A percentile compares a stretch with the other conserved stretches of the same genome.
Conservation (phyloP, 2,329 filamentous ascomycete genomes). For the Colletotrichum tabaci region DNA sequence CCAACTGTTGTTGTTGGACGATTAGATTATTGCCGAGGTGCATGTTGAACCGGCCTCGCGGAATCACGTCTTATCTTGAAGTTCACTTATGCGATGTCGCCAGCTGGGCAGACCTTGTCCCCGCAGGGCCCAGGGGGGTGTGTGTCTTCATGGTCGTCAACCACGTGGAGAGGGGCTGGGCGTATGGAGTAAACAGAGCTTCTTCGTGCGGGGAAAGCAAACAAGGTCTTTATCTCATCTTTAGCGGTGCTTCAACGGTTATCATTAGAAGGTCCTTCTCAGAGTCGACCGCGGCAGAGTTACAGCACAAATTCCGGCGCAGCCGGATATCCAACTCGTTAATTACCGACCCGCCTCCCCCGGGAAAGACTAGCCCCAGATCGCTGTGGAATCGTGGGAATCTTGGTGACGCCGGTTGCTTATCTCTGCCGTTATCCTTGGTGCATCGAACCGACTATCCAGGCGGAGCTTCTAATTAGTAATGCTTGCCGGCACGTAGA, state of each 20-base stretch:
- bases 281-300: not conserved
- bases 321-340: not conserved
- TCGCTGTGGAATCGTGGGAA: not conserved
- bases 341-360: not conserved
- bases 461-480: not conserved
- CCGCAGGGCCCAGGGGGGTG: not conserved
- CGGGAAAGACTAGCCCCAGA: not conserved
- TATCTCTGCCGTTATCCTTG: constrained; percentile 29
- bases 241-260: not conserved
- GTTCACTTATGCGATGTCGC: not conserved
- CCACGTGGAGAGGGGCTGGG: constrained; percentile 8
- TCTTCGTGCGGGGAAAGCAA: not conserved
- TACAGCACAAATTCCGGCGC: no score
- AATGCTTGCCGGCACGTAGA: no score
- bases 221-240: not conserved
- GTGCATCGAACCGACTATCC: not conserved
- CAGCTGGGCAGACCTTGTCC: not conserved
- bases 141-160: not conserved
- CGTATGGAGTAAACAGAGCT: not conserved
- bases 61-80: constrained; percentile 14
- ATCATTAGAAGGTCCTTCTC: not conserved
- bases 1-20: not conserved
- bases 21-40: no score
- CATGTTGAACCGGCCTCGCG: not conserved
- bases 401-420: not conserved